Base-by-base conservation (phyloP, 2,329 filamentous ascomycete species). In the Coleophoma cylindrospora region DNA sequence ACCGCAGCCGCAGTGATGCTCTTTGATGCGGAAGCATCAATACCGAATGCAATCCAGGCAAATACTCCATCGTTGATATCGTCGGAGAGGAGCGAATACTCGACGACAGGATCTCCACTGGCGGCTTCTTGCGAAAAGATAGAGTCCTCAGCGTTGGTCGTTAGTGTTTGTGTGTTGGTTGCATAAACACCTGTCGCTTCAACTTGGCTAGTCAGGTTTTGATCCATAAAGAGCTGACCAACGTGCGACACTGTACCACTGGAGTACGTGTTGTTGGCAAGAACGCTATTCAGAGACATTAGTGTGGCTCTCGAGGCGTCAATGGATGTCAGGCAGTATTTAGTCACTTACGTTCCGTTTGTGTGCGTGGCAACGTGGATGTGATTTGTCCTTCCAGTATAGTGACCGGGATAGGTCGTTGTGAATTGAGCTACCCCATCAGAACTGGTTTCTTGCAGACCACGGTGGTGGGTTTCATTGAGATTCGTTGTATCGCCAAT, bases 141-240 rank as follows among this genome's bases (percentile, higher is more conserved):
- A 11, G 52, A 51, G 57, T 83, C 79, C 0, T 75, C 65, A 7
- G 66, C 64, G 57, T 82, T 81, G 38, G 60, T 65, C 4, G 74
- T 82, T 17, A 76, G 49, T 0, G 55, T 47, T 52, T 76, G 70
- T 0, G 66, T 71, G 65, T 80, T 80, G 50, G 63, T 62, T 5
- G 52, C 64, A 64, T 80, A 80, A 0, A 77, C 75, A 0, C 61
- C 51, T 1, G 66, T 68, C 10, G 64, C 63, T 53, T 81, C 75
- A 49, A 85, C 78, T 37, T 68, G 54, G 22, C 59, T 58, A 56
- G 80, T 74, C 10, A 86, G 74, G 54, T 72, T 69, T 61, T 84
- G 76, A 63, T 85, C 80, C 62, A 83, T 82, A 72, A 82, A 86
- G 46, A 83, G 61, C 63, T 87, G 83, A 15, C 83, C 82, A 37